Evolutionary conservation across 345 rosid species (phyloP), one percentile per base, ranked within the genome.

Genomic region (Luvunga scandens): DNA sequence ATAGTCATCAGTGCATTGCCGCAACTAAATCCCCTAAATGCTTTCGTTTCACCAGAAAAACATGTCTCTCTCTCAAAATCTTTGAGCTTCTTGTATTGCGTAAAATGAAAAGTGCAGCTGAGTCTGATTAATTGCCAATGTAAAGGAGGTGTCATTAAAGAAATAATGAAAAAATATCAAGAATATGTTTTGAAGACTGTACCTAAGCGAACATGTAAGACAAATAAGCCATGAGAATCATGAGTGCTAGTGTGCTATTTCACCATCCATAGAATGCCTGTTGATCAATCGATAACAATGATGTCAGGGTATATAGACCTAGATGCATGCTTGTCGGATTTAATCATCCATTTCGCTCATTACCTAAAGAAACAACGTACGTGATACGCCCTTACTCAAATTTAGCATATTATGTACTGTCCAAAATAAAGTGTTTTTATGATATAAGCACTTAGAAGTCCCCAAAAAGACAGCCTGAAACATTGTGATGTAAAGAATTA

Each of bases 181-280:
- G n/a, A n/a, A n/a, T n/a, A n/a, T n/a, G n/a, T n/a, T n/a, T n/a
- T n/a, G n/a, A n/a, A n/a, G n/a, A n/a, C n/a, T n/a, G n/a, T n/a
- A n/a, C n/a, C n/a, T n/a, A n/a, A n/a, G n/a, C n/a, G n/a, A n/a
- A n/a, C n/a, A n/a, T n/a, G n/a, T n/a, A n/a, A n/a, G n/a, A n/a
- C n/a, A n/a, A n/a, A n/a, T n/a, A n/a, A n/a, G n/a, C n/a, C n/a
- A n/a, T n/a, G n/a, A 31, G 33, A 27, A 42, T 19, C 9, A 45
- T 1, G 21, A 27, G 62, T 59, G 34, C 33, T 60, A 60, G 25
- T 89, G 83, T 5, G 95, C 91, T 66, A 91, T 87, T 81, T 91
- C 95, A 53, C 93, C 90, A 71, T 89, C 91, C 4, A 90, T 91
- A 27, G 95, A 91, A 77, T 89, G 93, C 86, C 95, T 91, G 86